These are phyloP conservation scores for Cardamine resedifolia DNA, from an alignment of 345 rosid genomes.

Conservation along the genomic window DNA sequence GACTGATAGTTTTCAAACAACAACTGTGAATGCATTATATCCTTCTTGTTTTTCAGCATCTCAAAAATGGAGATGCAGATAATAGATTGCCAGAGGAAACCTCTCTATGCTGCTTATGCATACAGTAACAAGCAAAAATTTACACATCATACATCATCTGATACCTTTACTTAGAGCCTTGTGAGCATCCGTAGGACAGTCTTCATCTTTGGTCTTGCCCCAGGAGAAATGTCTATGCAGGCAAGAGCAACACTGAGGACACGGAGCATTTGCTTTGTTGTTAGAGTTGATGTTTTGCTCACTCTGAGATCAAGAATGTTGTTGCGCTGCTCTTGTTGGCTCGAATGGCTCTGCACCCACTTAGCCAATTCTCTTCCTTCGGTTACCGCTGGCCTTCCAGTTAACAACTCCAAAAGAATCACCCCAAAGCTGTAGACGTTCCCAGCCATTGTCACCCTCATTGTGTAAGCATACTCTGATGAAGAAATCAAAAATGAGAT, in stretches of 20 bases:
- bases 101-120: background rate
- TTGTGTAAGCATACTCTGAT: constrained; percentile 91
- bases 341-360: constrained; percentile 59
- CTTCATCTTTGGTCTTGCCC: constrained; percentile 83
- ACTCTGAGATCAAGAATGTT: constrained; percentile 64
- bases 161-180: constrained; percentile 42
- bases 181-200: constrained; percentile 70
- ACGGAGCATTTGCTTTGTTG: constrained; percentile 73
- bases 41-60: constrained; percentile 1
- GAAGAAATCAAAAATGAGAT: constrained; percentile 6
- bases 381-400: constrained; percentile 73
- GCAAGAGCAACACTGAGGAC: constrained; percentile 69
- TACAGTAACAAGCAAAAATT: constrained; percentile 18
- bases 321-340: constrained; percentile 51
- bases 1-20: background rate
- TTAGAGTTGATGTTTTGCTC: constrained; percentile 55
- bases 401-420: constrained; percentile 72
- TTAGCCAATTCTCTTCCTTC: constrained; percentile 77
- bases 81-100: background rate
- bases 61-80: constrained; percentile 19
- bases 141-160: constrained; percentile 11
- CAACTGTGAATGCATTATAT: constrained; percentile 12
- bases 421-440: constrained; percentile 85
- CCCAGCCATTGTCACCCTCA: constrained; percentile 85
- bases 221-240: constrained; percentile 65